Percentiles rank a stretch among this genome's conserved stretches.
These are phyloP conservation scores for Allomyces arbusculus DNA, from an alignment of 192 early-diverging fungal species.

Conservation along the genomic window DNA sequence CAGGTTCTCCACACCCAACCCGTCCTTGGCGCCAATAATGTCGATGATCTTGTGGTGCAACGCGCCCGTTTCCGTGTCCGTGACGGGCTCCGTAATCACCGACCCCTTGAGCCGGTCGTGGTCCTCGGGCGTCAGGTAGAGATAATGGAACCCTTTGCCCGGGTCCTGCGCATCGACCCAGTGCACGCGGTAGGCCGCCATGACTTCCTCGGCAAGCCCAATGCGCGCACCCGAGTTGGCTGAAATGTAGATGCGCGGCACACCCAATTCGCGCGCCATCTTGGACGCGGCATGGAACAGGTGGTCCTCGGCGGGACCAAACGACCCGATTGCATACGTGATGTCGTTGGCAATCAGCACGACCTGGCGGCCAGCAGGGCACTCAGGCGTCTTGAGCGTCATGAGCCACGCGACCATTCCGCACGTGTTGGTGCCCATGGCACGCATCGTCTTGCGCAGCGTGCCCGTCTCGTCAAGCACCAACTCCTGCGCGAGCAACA, in stretches of 20 bases:
- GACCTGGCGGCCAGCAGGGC: constrained; percentile 64
- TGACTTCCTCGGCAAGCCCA: constrained; percentile 85
- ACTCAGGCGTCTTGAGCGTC: constrained; percentile 76
- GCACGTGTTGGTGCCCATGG: constrained; percentile 69
- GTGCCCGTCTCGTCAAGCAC: constrained; percentile 61
- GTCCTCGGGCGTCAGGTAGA: constrained; percentile 64
- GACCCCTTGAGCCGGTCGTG: constrained; percentile 42
- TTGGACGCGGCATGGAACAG: constrained; percentile 85
- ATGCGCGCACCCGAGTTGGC: constrained; percentile 98
- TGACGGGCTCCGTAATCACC: constrained; percentile 49
- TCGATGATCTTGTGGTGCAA: constrained; percentile 60
- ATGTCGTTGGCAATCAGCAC: constrained; percentile 98
- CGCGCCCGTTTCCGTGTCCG: constrained; percentile 42
- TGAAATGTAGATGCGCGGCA: constrained; percentile 85
- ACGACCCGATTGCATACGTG: constrained; percentile 90
- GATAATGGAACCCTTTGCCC: constrained; percentile 72
- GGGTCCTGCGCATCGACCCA: constrained; percentile 72
- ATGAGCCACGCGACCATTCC: constrained; percentile 96
- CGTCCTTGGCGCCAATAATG: constrained; percentile 68
- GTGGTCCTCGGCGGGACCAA: constrained; percentile 80
- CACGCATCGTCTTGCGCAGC: constrained; percentile 54
- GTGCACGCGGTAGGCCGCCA: constrained; percentile 59
- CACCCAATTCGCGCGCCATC: constrained; percentile 59
- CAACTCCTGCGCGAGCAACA: constrained; percentile 62
- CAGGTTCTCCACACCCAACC: constrained; percentile 92